These are phyloP conservation scores for Hypoxylon lenormandii DNA, from an alignment of 495 filamentous ascomycete species.

Conservation along the genomic window DNA sequence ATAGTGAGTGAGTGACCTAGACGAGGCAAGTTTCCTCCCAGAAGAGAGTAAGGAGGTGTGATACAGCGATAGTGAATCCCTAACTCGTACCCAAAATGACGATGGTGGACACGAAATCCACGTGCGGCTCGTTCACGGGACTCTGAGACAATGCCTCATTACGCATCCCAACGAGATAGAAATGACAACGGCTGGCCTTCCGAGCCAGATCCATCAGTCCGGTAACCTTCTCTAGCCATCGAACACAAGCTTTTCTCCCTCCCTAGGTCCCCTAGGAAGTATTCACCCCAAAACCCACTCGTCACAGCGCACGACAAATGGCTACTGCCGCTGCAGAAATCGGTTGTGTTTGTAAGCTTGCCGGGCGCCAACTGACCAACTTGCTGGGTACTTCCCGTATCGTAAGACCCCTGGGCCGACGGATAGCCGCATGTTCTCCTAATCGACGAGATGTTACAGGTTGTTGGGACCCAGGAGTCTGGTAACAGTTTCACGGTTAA, in stretches of 20 bases:
- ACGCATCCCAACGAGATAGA: conserved; percentile 31
- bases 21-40: not conserved
- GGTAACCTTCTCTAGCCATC: conserved; percentile 28
- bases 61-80: conserved; percentile 18
- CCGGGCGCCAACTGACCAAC: conserved; percentile 32
- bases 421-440: conserved; percentile 36
- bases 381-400: conserved; percentile 30
- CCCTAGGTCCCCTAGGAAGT: not conserved
- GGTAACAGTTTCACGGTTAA: conserved; percentile 51
- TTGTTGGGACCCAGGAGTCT: conserved; percentile 46
- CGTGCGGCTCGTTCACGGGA: conserved; percentile 48
- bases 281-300: not conserved
- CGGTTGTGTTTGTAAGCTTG: conserved; percentile 40
- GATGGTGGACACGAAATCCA: conserved; percentile 49
- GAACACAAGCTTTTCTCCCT: conserved; percentile 2
- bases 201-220: conserved; percentile 31
- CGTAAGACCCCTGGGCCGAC: conserved; percentile 39
- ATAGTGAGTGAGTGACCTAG: conserved; percentile 10
- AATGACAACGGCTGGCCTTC: conserved; percentile 21
- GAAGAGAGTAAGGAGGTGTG: not conserved
- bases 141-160: conserved; percentile 49
- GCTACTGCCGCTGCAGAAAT: conserved; percentile 37
- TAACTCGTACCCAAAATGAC: conserved; percentile 26
- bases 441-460: conserved; percentile 41
- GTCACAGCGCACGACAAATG: conserved; percentile 20